Evolutionary conservation across 2,329 filamentous ascomycete genomes (phyloP).

Genomic region (Periconia macrospinosa): DNA sequence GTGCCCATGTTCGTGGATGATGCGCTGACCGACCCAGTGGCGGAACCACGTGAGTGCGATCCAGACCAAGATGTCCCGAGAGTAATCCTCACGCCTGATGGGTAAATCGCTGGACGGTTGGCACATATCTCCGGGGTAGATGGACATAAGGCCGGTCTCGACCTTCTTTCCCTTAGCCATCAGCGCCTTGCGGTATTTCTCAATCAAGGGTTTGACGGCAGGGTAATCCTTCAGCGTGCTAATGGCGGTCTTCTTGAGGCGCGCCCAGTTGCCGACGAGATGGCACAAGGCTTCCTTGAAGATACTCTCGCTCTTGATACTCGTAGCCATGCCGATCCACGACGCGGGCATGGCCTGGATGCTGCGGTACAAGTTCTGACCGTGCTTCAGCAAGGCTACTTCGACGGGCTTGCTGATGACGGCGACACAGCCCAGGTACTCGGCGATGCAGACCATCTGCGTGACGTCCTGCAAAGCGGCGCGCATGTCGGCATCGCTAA

Average conservation of each 20-base stretch:
- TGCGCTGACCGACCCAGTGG: conserved; percentile 49
- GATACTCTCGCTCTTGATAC: conserved; percentile 50
- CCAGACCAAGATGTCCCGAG: conserved; percentile 55
- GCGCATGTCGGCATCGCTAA: conserved; percentile 45
- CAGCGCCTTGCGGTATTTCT: conserved; percentile 33
- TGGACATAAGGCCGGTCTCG: conserved; percentile 23
- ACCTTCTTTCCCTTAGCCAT: conserved; percentile 29
- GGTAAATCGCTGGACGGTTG: conserved; percentile 29
- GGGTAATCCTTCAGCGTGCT: conserved; percentile 18
- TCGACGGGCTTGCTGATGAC: conserved; percentile 51
- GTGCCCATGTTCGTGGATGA: conserved; percentile 44
- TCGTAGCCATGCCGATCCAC: conserved; percentile 51
- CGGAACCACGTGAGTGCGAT: conserved; percentile 52
- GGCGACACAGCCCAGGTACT: conserved; percentile 49
- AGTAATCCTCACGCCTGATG: conserved; percentile 48
- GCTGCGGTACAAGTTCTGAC: conserved; percentile 49
- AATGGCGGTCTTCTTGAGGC: conserved; percentile 6
- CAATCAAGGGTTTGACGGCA: conserved; percentile 30
- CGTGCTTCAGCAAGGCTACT: conserved; percentile 50
- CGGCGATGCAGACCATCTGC: conserved; percentile 48
- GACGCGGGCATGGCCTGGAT: conserved; percentile 47
- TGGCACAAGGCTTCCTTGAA: conserved; percentile 52
- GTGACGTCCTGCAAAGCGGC: conserved; percentile 45
- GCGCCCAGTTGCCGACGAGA: conserved; percentile 46
- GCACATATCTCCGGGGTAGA: conserved; percentile 33